Evolutionary conservation across 176 grass and related monocot genomes (phyloP).

Genomic region (Musa beccarii): DNA sequence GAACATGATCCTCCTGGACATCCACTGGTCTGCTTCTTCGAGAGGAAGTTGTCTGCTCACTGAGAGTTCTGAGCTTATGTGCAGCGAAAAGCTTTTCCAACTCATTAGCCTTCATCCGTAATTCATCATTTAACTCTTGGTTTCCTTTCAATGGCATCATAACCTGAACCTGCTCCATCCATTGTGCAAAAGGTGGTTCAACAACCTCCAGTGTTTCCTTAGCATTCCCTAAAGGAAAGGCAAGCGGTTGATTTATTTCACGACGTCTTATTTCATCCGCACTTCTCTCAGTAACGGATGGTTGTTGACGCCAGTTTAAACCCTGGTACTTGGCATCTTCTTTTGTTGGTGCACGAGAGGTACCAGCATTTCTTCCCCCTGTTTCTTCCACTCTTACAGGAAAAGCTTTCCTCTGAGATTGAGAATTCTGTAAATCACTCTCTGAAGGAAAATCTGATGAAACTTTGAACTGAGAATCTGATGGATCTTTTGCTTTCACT

Average conservation of each 20-base stretch:
- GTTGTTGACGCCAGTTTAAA: constrained; percentile 36
- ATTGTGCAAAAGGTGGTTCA: background rate
- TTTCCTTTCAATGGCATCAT: constrained; percentile 48
- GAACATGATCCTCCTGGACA: constrained; percentile 38
- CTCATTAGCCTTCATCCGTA: constrained; percentile 87
- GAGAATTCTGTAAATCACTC: constrained; percentile 29
- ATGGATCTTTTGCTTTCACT: constrained; percentile 35
- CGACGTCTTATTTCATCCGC: constrained; percentile 15
- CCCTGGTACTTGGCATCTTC: constrained; percentile 26
- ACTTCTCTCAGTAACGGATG: constrained; percentile 25
- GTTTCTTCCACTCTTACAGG: constrained; percentile 33
- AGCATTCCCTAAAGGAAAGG: constrained; percentile 9
- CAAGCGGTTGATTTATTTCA: constrained; percentile 23
- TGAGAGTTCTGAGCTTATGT: constrained; percentile 52
- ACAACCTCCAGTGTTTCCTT: constrained; percentile 11
- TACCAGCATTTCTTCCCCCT: constrained; percentile 27
- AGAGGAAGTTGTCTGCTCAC: constrained; percentile 42
- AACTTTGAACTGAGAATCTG: constrained; percentile 32
- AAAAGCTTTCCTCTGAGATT: constrained; percentile 28
- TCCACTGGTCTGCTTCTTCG: constrained; percentile 54
- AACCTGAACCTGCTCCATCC: constrained; percentile 34
- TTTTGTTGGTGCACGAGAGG: constrained; percentile 31
- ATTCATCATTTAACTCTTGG: constrained; percentile 65
- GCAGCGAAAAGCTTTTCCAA: constrained; percentile 93
- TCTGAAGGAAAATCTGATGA: constrained; percentile 37